phyloP scores from a whole-genome alignment of 2,329 filamentous ascomycete species.

The Penicillium brasilianum region DNA sequence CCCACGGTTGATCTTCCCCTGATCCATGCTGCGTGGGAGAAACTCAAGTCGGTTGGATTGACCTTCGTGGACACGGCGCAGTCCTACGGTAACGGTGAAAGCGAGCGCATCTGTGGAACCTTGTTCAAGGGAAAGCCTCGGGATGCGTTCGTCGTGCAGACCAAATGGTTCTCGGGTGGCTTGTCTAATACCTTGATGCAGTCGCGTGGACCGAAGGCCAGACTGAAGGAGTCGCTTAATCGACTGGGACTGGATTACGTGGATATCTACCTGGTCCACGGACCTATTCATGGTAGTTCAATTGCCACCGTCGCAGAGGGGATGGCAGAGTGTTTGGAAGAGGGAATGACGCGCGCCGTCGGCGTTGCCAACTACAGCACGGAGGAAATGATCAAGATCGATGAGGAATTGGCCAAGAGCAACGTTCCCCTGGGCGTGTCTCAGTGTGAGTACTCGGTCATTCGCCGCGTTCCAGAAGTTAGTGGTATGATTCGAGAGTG shows the following conservation, averaged over 20 bases:
- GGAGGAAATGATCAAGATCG: conserved; percentile 51
- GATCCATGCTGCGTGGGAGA: conserved; percentile 47
- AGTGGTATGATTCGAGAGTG: conserved; percentile 49
- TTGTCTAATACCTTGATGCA: conserved; percentile 41
- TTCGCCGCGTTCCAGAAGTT: conserved; percentile 50
- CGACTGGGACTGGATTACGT: conserved; percentile 49
- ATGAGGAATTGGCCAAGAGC: conserved; percentile 46
- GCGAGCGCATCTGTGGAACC: conserved; percentile 49
- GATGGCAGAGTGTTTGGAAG: conserved; percentile 50
- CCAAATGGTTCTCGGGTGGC: conserved; percentile 45
- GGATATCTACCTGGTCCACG: conserved; percentile 52
- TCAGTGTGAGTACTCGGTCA: conserved; percentile 53
- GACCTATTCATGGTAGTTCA: conserved; percentile 49
- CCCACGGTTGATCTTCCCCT: conserved; percentile 38
- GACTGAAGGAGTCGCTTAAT: conserved; percentile 45
- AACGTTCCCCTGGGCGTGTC: conserved; percentile 50
- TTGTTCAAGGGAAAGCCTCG: conserved; percentile 45
- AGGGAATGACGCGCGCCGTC: conserved; percentile 48
- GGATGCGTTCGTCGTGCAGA: conserved; percentile 48
- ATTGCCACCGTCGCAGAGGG: conserved; percentile 49
- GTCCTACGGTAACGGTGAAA: conserved; percentile 50
- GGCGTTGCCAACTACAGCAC: conserved; percentile 53
- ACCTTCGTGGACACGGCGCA: conserved; percentile 54
- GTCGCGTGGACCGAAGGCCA: conserved; percentile 40
- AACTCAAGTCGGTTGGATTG: conserved; percentile 43